A percentile compares a stretch with the other conserved stretches of the same genome.
Conservation (phyloP, 106 monocot species). For the Amphibolis antarctica region DNA sequence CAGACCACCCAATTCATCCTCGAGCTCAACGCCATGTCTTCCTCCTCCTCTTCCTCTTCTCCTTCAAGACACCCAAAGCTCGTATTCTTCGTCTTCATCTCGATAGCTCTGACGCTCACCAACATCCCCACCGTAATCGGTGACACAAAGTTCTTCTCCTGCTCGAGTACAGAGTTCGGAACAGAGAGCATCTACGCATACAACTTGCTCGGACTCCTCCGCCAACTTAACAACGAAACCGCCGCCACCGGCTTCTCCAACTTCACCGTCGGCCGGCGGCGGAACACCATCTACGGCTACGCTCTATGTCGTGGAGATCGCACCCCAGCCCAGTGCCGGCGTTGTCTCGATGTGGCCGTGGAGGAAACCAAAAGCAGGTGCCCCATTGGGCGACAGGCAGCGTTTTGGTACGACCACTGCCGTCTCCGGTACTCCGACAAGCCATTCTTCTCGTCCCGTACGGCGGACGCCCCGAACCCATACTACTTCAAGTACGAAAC, state of each 20-base stretch:
- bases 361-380: not conserved
- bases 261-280: not conserved
- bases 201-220: not conserved
- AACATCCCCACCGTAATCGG: not conserved
- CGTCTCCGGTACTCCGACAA: slow-evolving; percentile 5
- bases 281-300: slow-evolving; percentile 3
- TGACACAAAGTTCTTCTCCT: not conserved
- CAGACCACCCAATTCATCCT: not conserved
- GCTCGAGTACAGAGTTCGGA: not conserved
- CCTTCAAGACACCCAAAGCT: not conserved
- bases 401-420: slow-evolving; percentile 2
- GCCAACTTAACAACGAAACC: not conserved
- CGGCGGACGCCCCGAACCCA: not conserved
- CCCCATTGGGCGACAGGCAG: not conserved
- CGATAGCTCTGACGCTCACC: not conserved
- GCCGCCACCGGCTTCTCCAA: not conserved
- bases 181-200: not conserved
- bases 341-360: not conserved
- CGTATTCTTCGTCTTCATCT: not conserved
- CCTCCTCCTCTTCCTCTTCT: not conserved
- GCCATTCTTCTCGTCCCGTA: slow-evolving; percentile 3
- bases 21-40: slow-evolving; percentile 2
- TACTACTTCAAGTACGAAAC: not conserved
- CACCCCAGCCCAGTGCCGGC: not conserved
- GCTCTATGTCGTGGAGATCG: slow-evolving; percentile 16